phyloP scores from a whole-genome alignment of 106 monocot genomes.

The Ottelia alismoides region DNA sequence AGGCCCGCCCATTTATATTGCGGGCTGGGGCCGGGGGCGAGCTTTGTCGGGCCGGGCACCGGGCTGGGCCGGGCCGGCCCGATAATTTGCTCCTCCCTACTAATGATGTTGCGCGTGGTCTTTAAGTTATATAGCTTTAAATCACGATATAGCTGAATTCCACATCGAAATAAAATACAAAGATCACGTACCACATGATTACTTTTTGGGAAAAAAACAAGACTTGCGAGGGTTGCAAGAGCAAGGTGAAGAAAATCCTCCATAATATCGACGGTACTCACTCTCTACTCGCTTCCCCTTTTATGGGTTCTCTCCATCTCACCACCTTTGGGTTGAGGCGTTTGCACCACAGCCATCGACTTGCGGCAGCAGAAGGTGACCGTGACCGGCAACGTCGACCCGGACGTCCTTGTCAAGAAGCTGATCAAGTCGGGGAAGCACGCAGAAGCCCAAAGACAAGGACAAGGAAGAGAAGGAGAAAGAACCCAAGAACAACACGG shows the following conservation, averaged over 20 bases:
- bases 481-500: background rate
- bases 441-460: conserved; percentile 1
- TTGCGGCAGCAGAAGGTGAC: conserved; percentile 9
- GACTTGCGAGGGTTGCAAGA: conserved; percentile 68
- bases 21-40: too few species aligned
- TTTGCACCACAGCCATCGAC: conserved; percentile 9
- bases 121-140: too few species aligned
- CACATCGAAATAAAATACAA: too few species aligned
- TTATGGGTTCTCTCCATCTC: background rate
- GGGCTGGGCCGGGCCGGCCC: too few species aligned
- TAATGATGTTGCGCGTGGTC: too few species aligned
- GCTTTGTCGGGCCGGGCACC: too few species aligned
- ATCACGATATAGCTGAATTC: too few species aligned
- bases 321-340: conserved; percentile 1
- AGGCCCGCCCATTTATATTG: too few species aligned
- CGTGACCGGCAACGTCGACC: conserved; percentile 15
- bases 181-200: too few species aligned
- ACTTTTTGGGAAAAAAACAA: conserved; percentile 7
- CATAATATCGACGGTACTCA: conserved; percentile 54
- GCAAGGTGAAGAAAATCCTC: conserved; percentile 65
- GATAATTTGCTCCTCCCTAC: too few species aligned
- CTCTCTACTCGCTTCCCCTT: background rate
- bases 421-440: conserved; percentile 8
- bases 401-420: conserved; percentile 12
- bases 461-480: background rate